Base-by-base conservation (phyloP, 352 stramenopile genomes). In the Pilasporangium apinafurcum region DNA sequence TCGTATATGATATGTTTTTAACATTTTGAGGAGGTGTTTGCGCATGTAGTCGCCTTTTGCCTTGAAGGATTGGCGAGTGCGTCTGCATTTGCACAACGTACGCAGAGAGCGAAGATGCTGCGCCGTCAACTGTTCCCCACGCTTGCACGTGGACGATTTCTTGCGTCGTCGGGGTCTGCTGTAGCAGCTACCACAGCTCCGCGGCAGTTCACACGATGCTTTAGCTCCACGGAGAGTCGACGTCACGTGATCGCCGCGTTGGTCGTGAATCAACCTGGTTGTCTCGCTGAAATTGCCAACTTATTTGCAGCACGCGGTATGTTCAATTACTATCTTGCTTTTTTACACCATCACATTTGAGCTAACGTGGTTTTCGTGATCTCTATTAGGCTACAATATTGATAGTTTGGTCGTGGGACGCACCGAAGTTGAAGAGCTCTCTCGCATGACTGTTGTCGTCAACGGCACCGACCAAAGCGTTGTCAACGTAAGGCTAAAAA, bases 231-330 rank as follows among this genome's bases (percentile, higher is more conserved):
- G 26, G 56, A 79, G 40, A 85, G 48, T 32, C 69, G 80, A 18
- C 77, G 80, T 39, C 80, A 92, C 36, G 78, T 92, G 43, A 92
- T 92, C 53, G 80, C 80, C 14, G 80, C 80, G 37, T 56, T 92
- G 39, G 80, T 92, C 41, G 68, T 92, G 33, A 92, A 92, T 59
- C 80, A 92, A 53, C 74, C 80, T 30, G 80, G 80, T 31, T 90
- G 77, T 71, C 62, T 92, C 36, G 80, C 77, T 16, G 77, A 92
- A 67, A 92, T 92, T 49, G 77, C 80, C 55, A 92, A 92, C 52
- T 53, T 92, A 21, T 90, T 92, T 42, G 77, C 80, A 6, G 70
- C 80, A 44, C 70, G 80, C 50, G 80, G 77, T 88, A 41, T 25
- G 62, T 66, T n/a, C 4, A 18, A 9, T 9, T 24, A 30, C 26